Conservation (phyloP, 169 alveolate species). For the Sarcocystis neurona region DNA sequence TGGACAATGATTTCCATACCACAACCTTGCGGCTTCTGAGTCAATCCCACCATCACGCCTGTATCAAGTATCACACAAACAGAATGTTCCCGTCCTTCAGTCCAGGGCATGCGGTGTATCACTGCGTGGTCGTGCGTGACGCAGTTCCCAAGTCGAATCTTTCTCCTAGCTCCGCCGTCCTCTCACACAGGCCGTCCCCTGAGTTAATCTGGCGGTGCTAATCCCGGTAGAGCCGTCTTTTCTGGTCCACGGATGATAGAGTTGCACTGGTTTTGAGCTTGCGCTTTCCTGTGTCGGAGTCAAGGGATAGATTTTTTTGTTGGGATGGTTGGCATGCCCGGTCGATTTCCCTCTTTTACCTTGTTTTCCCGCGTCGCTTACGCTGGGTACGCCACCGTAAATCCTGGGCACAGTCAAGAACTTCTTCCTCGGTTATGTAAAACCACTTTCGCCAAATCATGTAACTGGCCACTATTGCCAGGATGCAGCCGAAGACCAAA, state of each 20-base stretch:
- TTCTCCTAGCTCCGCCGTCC: background rate
- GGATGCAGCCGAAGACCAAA: conserved; percentile 15
- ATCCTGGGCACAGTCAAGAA: background rate
- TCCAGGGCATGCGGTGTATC: too few species aligned
- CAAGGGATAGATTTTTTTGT: background rate
- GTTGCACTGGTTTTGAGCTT: background rate
- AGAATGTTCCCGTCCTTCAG: too few species aligned
- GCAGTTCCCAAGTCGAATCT: too few species aligned
- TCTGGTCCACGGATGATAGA: background rate
- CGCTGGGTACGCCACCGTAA: conserved; percentile 6
- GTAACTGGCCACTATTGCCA: conserved; percentile 5
- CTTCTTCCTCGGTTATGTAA: background rate
- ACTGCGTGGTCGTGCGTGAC: too few species aligned
- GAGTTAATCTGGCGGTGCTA: background rate
- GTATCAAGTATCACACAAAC: too few species aligned
- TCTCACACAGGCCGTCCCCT: background rate
- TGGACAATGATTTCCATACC: too few species aligned
- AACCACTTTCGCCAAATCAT: conserved; percentile 27
- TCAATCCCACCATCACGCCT: too few species aligned
- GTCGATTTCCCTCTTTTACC: background rate
- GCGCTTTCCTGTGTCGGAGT: background rate
- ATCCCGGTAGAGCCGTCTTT: background rate
- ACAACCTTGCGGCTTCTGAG: too few species aligned
- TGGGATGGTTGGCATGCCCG: background rate
- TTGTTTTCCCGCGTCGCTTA: background rate